Evolutionary conservation across 768 basidiomycete species (phyloP), one percentile per base, ranked within the genome.

Genomic region (Hericium coralloides): DNA sequence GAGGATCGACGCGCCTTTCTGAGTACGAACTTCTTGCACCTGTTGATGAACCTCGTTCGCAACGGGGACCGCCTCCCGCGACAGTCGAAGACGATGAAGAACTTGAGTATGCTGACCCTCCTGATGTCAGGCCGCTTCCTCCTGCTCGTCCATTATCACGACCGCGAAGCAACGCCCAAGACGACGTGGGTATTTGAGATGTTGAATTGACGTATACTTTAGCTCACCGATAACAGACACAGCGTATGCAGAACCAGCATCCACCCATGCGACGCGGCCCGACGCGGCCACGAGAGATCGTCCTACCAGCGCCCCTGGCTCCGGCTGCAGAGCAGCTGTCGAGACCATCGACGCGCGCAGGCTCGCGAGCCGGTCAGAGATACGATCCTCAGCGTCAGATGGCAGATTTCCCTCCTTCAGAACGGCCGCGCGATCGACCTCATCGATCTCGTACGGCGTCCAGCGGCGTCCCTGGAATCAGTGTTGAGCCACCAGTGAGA

Each of bases 1-100:
- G 54, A 2, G 60, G 52, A 15, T 63, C 61, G 51, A 63, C 61
- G 6, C 56, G 54, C 26, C 48, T 63, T 17, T 63, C 61, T 23
- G 61, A 63, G 55, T 63, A 58, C 41, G 61, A 61, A 45, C 25
- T 63, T 12, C 61, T 63, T 14, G 54, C 57, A 8, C 61, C 61
- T 4, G 56, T 62, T 20, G 56, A 58, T 1, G 49, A 56, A 14
- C 25, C 45, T 6, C 48, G 31, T 50, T 22, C 15, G 6, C 49
- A 49, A 23, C 23, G 47, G 31, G 7, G 53, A n/a, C 23, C 55
- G n/a, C 38, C 50, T 4, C 55, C 49, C n/a, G 49, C 49, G 10
- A 22, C 25, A 26, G 48, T 26, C 14, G 25, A 26, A 20, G 58
- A 61, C 17, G 61, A 55, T 14, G 59, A 58, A 2, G 61, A 63